A percentile compares a stretch with the other conserved stretches of the same genome.
phyloP scores from a whole-genome alignment of 2,329 filamentous ascomycete genomes.

The Seiridium cupressi region DNA sequence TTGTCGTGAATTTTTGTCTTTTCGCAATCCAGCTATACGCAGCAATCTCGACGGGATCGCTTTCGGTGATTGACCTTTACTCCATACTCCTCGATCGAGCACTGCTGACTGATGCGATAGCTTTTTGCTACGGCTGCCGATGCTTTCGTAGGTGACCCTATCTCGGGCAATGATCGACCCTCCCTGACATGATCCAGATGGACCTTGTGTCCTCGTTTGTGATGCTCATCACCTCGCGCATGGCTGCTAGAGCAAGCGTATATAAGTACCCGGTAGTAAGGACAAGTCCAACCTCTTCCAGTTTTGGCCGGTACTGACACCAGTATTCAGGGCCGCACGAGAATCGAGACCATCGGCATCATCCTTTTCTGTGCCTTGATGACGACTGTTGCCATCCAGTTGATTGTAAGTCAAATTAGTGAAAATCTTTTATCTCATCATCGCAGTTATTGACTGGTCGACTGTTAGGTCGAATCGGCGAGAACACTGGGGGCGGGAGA shows the following conservation, averaged over 20 bases:
- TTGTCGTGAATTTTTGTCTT: slow-evolving; percentile 49
- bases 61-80: slow-evolving; percentile 37
- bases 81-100: slow-evolving; percentile 1
- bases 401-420: slow-evolving; percentile 43
- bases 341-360: slow-evolving; percentile 63
- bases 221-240: slow-evolving; percentile 58
- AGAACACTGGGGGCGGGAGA: slow-evolving; percentile 44
- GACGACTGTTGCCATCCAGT: slow-evolving; percentile 63
- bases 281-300: slow-evolving; percentile 11
- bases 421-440: neutral
- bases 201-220: slow-evolving; percentile 63
- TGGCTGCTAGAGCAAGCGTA: slow-evolving; percentile 58
- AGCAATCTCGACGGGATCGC: slow-evolving; percentile 55
- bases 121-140: slow-evolving; percentile 66
- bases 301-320: slow-evolving; percentile 10
- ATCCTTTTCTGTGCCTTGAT: slow-evolving; percentile 66
- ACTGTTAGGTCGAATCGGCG: slow-evolving; percentile 49
- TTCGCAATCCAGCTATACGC: slow-evolving; percentile 60
- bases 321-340: slow-evolving; percentile 47
- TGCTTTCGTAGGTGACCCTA: slow-evolving; percentile 47
- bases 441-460: slow-evolving; percentile 7
- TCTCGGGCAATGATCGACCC: slow-evolving; percentile 14
- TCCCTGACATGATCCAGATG: slow-evolving; percentile 38
- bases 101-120: slow-evolving; percentile 22
- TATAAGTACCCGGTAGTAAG: slow-evolving; percentile 60